Conservation (phyloP, 768 basidiomycete genomes). For the Boletus vermiculosoides region DNA sequence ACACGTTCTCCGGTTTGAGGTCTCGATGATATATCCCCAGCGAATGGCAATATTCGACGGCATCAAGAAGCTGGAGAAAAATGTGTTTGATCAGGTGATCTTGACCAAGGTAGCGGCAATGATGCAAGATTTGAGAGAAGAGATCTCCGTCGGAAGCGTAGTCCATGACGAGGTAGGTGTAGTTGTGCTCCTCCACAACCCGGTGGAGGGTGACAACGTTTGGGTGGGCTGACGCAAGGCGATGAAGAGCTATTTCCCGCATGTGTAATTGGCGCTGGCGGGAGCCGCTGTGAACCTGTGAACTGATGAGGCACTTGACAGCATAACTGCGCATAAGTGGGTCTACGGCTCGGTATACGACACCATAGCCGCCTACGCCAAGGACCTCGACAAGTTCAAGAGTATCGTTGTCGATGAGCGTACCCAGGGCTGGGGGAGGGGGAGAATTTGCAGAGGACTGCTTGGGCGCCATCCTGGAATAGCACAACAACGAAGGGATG, state of each 20-base stretch:
- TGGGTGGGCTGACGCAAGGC: constrained; percentile 70
- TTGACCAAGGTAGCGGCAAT: constrained; percentile 76
- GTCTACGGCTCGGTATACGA: constrained; percentile 87
- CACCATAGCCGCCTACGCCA: constrained; percentile 92
- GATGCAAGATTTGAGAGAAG: constrained; percentile 83
- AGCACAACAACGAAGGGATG: constrained; percentile 15
- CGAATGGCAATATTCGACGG: constrained; percentile 89
- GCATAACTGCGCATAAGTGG: constrained; percentile 63
- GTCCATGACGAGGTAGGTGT: constrained; percentile 92
- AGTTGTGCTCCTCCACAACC: constrained; percentile 77
- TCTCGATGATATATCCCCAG: constrained; percentile 95
- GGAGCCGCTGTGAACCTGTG: constrained; percentile 39
- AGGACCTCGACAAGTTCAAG: constrained; percentile 85
- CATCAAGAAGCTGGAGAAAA: constrained; percentile 91
- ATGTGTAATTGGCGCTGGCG: constrained; percentile 77
- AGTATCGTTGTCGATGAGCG: constrained; percentile 76
- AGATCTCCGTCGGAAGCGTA: constrained; percentile 89
- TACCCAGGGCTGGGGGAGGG: constrained; percentile 58
- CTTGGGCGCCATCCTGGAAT: constrained; percentile 32
- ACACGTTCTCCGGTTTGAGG: constrained; percentile 94
- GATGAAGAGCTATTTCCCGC: constrained; percentile 83
- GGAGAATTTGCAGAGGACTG: constrained; percentile 41
- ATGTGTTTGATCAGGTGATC: constrained; percentile 83
- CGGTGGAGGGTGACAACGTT: constrained; percentile 88
- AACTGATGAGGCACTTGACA: constrained; percentile 84